phyloP scores from a whole-genome alignment of 352 stramenopile genomes.

The Globisporangium paddicum region DNA sequence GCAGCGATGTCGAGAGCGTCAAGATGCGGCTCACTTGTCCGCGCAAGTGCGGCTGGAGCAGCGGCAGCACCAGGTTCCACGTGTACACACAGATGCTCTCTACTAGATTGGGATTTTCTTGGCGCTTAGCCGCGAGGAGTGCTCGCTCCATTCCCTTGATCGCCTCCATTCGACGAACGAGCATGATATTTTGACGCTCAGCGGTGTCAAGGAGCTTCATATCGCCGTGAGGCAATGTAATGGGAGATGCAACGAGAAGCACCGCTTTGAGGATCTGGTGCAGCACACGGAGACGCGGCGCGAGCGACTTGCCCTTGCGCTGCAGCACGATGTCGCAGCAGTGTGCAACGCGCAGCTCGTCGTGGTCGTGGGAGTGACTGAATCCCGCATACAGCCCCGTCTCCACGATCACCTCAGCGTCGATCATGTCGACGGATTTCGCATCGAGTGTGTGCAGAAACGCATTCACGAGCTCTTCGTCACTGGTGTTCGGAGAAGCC shows the following conservation, averaged over 20 bases:
- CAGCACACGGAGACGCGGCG: conserved; percentile 37
- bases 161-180: conserved; percentile 58
- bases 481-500: conserved; percentile 18
- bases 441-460: conserved; percentile 31
- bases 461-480: not conserved
- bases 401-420: conserved; percentile 58
- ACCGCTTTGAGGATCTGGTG: conserved; percentile 54
- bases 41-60: conserved; percentile 72
- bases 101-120: conserved; percentile 69
- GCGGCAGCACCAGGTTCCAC: conserved; percentile 79
- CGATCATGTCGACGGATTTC: conserved; percentile 25
- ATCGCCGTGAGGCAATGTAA: not conserved
- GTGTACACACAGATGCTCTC: conserved; percentile 75
- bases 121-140: conserved; percentile 70
- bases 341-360: conserved; percentile 23
- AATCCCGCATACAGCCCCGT: conserved; percentile 48
- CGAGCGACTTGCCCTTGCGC: conserved; percentile 48
- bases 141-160: conserved; percentile 76
- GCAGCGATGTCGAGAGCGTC: conserved; percentile 36
- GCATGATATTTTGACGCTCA: conserved; percentile 28
- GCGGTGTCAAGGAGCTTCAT: not conserved
- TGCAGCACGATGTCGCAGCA: conserved; percentile 48
- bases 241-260: conserved; percentile 25
- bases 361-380: not conserved
- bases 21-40: conserved; percentile 73